Base-by-base conservation (phyloP, 768 basidiomycete species). In the Lentinula boryana region DNA sequence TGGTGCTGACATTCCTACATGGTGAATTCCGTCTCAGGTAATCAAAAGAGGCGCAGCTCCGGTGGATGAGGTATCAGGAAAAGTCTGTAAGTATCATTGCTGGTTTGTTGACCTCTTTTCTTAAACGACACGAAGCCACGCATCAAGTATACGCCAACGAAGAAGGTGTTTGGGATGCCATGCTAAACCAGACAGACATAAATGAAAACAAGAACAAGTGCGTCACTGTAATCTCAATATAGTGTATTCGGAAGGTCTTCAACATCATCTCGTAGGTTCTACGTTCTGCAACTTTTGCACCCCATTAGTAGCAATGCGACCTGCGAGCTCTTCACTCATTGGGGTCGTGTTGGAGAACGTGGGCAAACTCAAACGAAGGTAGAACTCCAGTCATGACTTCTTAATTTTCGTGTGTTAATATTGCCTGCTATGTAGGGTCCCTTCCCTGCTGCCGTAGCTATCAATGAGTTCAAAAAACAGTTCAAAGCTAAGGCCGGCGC, bases 281-380 rank as follows among this genome's bases (percentile, higher is more conserved):
- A 86, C 58, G 82, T 84, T 2, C 69, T 86, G 15, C 84, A 86
- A 62, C 70, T 86, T 5, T 70, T 85, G 52, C 83, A 84, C 63
- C 75, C 80, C 1, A 73, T 80, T 33, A 31, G 75, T 76, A 76
- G 77, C 62, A 64, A 68, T 36, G 18, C 66, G 8, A 63, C 67
- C 18, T 79, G 72, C 56, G 58, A 71, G 3, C 69, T 85, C 35
- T 83, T 73, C 69, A 83, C 82, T 36, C 80, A 82, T 38, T 86
- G 83, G 83, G 84, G 83, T n/a, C 78, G 85, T 27, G 84, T 85
- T 16, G 85, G 85, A 27, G 84, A 84, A 65, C 74, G 73, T 27
- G 85, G 85, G 0, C 74, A 77, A 66, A 72, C 66, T 4, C 80
- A 83, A 68, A 64, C 59, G 44, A 85, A 84, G 74, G 84, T 83